These are phyloP conservation scores for Leishmania turanica DNA, from an alignment of 208 protist species.

Conservation along the genomic window DNA sequence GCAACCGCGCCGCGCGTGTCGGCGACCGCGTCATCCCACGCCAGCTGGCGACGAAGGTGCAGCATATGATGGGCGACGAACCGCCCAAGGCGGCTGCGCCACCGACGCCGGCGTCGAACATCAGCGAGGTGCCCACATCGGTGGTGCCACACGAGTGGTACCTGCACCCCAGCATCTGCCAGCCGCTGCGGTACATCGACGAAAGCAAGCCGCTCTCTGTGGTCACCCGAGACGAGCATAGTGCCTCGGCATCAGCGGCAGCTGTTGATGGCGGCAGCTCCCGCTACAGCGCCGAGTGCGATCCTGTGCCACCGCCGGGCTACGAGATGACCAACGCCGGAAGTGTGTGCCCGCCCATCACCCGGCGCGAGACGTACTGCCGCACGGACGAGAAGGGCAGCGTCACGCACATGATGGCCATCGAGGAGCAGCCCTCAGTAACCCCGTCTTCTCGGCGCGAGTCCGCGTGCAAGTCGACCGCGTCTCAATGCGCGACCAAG, in stretches of 20 bases:
- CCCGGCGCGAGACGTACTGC: constrained; percentile 11
- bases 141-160: constrained; percentile 82
- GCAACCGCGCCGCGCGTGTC: constrained; percentile 86
- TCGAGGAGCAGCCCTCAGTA: constrained; percentile 23
- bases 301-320: constrained; percentile 18
- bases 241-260: not conserved
- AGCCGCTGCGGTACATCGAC: constrained; percentile 54
- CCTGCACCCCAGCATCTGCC: constrained; percentile 60
- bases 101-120: constrained; percentile 19
- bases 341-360: constrained; percentile 6
- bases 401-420: constrained; percentile 27
- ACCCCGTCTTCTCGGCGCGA: constrained; percentile 5
- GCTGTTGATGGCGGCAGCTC: constrained; percentile 1
- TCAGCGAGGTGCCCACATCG: constrained; percentile 66
- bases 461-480: constrained; percentile 9
- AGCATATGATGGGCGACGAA: constrained; percentile 77
- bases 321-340: constrained; percentile 10
- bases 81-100: constrained; percentile 52
- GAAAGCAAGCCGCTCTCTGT: not conserved
- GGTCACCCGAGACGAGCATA: not conserved
- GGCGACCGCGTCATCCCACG: constrained; percentile 70
- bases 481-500: constrained; percentile 2
- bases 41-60: constrained; percentile 71
- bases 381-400: constrained; percentile 24
- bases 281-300: constrained; percentile 17